Evolutionary conservation across 139 green algal genomes (phyloP), one percentile per base, ranked within the genome.

Genomic region (Chlorella ohadii): DNA sequence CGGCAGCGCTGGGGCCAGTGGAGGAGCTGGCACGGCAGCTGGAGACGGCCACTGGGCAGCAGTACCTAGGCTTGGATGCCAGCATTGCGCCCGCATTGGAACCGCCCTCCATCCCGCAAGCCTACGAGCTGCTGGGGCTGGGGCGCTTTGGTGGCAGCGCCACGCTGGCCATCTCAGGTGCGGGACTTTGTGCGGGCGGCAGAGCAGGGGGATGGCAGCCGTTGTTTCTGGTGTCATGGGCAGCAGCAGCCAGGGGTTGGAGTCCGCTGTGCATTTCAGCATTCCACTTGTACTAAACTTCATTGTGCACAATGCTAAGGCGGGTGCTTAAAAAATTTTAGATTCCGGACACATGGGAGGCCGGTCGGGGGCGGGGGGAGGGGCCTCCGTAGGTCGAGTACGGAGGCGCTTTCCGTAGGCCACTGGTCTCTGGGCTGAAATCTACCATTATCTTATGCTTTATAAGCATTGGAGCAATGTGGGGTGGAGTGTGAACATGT

Each of bases 1-100:
- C 59, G 44, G 64, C 20, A 23, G 78, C 44, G 33, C 67, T 75
- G 38, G 4, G 61, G n/a, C 59, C 79, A 15, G 31, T 84, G 33
- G 51, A 89, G 76, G 74, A 61, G 20, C 33, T 74, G 1, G 64
- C 72, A 0, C 38, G 66, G 47, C 33, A 86, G 63, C 73, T 84
- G 36, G 71, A 55, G 67, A 28, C 56, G 33, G 63, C 64, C 22
- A 38, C 38, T 36, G 44, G 72, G 27, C 85, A 84, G 33, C 47
- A 23, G 19, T 93, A 88, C 70, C 39, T 87, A 55, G 90, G 90
- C 15, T 72, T 93, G 4, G 90, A 93, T 61, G 73, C 85, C 39
- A 88, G 74, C 64, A 78, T 93, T 12, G 85, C 82, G 1, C 90
- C 90, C 17, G 89, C 83, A 25, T 67, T 93, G 25, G 87, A 90